Base-by-base conservation (phyloP, 2,329 filamentous ascomycete species). In the Diplodia seriata region DNA sequence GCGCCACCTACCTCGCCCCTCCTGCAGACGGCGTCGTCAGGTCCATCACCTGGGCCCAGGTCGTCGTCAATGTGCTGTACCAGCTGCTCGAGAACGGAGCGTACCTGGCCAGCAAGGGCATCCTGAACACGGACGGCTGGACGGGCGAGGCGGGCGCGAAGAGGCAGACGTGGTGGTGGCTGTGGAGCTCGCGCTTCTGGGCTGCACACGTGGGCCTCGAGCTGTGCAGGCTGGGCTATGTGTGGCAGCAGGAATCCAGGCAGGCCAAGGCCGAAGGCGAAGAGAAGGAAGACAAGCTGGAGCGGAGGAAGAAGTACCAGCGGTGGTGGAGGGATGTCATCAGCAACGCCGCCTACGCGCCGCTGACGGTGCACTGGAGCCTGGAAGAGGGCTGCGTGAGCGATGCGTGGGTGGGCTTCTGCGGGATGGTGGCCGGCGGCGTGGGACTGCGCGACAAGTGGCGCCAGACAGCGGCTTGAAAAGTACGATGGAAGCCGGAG, bases 321-420 rank as follows among this genome's bases (percentile, higher is more conserved):
- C 78, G 75, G 69, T 93, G 87, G 87, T 89, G 86, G 83, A 87
- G 85, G 75, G 86, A 89, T 74, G 80, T 94, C 65, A 82, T 88
- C 23, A 85, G 89, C 51, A 93, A 93, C 79, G 76, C 87, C 70
- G 89, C 90, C 38, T 97, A 92, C 88, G 88, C 91, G 67, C 93
- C 94, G 38, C 82, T 97, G 76, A 94, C 92, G 70, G 75, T 94
- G 67, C 93, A 97, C 81, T 97, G 91, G 90, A 90, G 92, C 74
- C 78, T 90, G 50, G 88, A 91, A 69, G 82, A 86, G 68, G 92
- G 91, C 0, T 76, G 88, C 11, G 78, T 91, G 66, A 84, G 85
- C 43, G 86, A 89, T 69, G 81, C 83, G 69, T 80, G 84, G 74
- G 81, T 90, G 31, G 89, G 88, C 0, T 73, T 87, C 29, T 80